Conservation (phyloP, 805 yeast genomes). For the Jamesozyma spencerorum region DNA sequence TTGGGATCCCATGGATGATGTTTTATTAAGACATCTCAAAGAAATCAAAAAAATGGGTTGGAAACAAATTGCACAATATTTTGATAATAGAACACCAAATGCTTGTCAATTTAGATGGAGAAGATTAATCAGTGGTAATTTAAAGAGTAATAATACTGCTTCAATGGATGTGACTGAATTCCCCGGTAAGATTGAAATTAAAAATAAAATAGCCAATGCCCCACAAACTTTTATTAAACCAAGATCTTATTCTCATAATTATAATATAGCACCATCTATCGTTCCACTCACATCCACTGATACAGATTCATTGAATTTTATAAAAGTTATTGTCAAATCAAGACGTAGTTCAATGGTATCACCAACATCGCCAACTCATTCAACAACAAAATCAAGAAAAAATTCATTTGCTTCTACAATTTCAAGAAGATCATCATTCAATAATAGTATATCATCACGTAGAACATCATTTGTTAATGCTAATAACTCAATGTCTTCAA, state of each 20-base stretch:
- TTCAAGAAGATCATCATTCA: slow-evolving; percentile 27
- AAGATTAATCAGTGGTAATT: slow-evolving; percentile 42
- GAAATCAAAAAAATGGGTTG: slow-evolving; percentile 80
- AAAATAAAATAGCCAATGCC: slow-evolving; percentile 1
- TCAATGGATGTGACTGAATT: slow-evolving; percentile 14
- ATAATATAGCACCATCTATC: not conserved
- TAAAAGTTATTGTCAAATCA: slow-evolving; percentile 28
- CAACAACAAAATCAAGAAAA: slow-evolving; percentile 23
- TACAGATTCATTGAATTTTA: slow-evolving; percentile 27
- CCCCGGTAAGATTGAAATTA: slow-evolving; percentile 13
- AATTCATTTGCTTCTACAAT: slow-evolving; percentile 25
- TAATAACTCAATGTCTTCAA: slow-evolving; percentile 13
- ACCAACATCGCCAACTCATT: slow-evolving; percentile 1
- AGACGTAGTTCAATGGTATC: slow-evolving; percentile 25
- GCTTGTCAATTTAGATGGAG: slow-evolving; percentile 91
- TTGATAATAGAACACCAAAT: slow-evolving; percentile 73
- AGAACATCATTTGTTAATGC: slow-evolving; percentile 23
- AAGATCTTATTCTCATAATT: slow-evolving; percentile 25
- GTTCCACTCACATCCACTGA: slow-evolving; percentile 7
- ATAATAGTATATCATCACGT: slow-evolving; percentile 21
- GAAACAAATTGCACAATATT: slow-evolving; percentile 78
- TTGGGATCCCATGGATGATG: slow-evolving; percentile 75
- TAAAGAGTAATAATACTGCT: slow-evolving; percentile 30
- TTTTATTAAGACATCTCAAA: slow-evolving; percentile 61
- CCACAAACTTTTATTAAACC: slow-evolving; percentile 18